These are phyloP conservation scores for Xylariaceae sp. DNA, from an alignment of 2,329 filamentous ascomycete genomes.

Conservation along the genomic window DNA sequence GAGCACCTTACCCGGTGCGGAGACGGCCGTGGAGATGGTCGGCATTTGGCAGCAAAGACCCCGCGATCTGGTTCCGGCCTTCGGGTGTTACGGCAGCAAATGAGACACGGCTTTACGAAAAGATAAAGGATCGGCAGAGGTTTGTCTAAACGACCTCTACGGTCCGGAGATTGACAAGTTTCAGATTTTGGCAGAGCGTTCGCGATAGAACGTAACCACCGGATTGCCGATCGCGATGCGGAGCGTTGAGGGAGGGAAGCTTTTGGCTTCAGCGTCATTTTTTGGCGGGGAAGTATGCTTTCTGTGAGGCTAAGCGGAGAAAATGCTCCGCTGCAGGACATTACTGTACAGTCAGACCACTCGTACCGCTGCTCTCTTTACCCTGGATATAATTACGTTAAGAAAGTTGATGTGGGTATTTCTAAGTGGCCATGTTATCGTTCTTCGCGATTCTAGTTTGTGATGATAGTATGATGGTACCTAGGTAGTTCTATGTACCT, in stretches of 20 bases:
- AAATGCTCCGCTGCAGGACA: neutral
- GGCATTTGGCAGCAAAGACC: slow-evolving; percentile 25
- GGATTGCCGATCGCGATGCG: neutral
- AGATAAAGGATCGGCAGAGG: neutral
- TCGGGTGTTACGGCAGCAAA: neutral
- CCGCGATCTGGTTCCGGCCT: neutral
- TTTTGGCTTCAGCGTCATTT: neutral
- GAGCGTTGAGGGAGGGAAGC: neutral
- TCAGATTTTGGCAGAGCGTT: neutral
- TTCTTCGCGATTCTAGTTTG: neutral
- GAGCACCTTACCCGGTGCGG: slow-evolving; percentile 94
- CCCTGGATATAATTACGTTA: neutral
- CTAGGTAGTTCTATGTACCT: no score
- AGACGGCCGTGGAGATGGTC: slow-evolving; percentile 60
- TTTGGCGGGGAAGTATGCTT: neutral
- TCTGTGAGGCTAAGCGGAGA: neutral
- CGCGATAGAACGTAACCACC: neutral
- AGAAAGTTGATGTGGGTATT: neutral
- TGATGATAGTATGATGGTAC: neutral
- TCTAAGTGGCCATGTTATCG: neutral
- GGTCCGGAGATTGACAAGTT: neutral
- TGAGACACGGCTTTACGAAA: neutral
- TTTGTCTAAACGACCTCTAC: neutral
- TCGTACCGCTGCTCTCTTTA: neutral
- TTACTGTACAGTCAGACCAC: neutral